A percentile compares a stretch with the other conserved stretches of the same genome.
Evolutionary conservation across 306 rosid species (phyloP).

Genomic region (Quercus mongolica): DNA sequence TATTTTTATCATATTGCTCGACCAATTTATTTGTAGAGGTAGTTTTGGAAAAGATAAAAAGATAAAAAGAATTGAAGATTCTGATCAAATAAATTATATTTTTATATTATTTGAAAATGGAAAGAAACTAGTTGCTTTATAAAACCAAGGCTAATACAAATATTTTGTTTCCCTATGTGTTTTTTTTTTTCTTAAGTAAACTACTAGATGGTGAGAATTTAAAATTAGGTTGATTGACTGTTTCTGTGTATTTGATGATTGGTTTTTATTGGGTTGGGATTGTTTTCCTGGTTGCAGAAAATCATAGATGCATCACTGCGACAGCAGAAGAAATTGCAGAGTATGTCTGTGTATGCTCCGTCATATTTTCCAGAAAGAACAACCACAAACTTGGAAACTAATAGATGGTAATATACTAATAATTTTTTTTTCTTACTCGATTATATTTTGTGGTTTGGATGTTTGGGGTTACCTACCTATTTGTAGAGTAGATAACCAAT

Average conservation of each 20-base stretch:
- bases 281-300: constrained; percentile 47
- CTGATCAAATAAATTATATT: neutral
- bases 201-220: neutral
- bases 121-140: neutral
- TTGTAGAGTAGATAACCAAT: constrained; percentile 5
- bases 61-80: neutral
- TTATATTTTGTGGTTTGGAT: neutral
- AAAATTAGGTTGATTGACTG: neutral
- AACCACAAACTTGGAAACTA: constrained; percentile 36
- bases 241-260: neutral
- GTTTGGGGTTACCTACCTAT: neutral
- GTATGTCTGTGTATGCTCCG: constrained; percentile 57
- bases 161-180: neutral
- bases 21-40: neutral
- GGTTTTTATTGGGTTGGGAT: constrained; percentile 10
- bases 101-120: neutral
- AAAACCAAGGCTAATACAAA: neutral
- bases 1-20: neutral
- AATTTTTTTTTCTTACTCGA: neutral
- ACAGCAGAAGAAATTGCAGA: constrained; percentile 85
- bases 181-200: neutral
- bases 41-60: neutral
- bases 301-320: constrained; percentile 55
- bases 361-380: constrained; percentile 40
- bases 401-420: constrained; percentile 43